Conservation (phyloP, 768 basidiomycete species). For the Russula earlei region DNA sequence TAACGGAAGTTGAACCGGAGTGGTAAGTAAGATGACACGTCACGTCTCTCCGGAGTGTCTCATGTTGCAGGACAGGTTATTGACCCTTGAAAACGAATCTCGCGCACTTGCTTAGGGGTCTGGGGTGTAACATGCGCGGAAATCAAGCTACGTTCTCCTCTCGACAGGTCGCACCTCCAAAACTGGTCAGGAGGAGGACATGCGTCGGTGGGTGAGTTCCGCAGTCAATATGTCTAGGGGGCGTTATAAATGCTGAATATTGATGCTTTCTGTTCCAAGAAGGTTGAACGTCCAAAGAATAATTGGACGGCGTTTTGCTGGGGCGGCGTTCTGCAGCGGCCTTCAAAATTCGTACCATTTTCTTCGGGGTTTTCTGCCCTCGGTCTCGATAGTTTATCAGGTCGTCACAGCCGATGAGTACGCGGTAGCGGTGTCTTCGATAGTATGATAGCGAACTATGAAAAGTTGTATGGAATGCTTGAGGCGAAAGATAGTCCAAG, state of each 20-base stretch:
- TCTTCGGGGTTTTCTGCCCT: neutral
- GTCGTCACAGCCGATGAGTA: neutral
- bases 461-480: conserved; percentile 1
- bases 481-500: conserved; percentile 3
- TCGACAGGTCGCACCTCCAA: neutral
- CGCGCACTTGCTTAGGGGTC: neutral
- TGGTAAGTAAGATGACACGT: conserved; percentile 43
- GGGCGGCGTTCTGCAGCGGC: neutral
- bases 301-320: neutral
- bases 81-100: neutral
- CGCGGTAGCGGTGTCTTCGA: neutral
- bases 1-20: conserved; percentile 93
- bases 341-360: conserved; percentile 7
- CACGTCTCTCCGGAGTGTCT: neutral
- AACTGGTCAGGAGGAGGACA: neutral
- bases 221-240: neutral
- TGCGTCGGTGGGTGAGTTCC: neutral
- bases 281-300: neutral
- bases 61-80: conserved; percentile 5
- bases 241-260: no score
- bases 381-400: neutral
- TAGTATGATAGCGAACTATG: neutral
- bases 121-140: neutral
- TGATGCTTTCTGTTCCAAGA: neutral
- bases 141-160: neutral